A percentile compares a stretch with the other conserved stretches of the same genome.
Evolutionary conservation across 108 stramenopile species (phyloP).

Genomic region (Craspedostauros australis): DNA sequence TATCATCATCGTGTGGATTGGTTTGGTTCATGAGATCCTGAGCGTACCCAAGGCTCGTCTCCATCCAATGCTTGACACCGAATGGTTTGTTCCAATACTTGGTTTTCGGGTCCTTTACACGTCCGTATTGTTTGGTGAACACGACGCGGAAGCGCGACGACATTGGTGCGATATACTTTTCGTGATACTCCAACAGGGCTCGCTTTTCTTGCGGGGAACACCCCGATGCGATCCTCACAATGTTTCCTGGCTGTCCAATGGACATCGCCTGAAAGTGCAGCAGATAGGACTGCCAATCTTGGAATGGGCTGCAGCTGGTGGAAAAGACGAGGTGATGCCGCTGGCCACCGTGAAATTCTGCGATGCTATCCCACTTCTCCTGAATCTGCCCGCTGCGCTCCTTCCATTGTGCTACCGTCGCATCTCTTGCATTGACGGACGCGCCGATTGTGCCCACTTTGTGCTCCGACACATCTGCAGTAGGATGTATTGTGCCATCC

Average conservation of each 20-base stretch:
- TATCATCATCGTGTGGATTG: conserved; percentile 37
- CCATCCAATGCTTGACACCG: conserved; percentile 70
- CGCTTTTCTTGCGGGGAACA: conserved; percentile 40
- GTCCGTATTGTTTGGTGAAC: conserved; percentile 71
- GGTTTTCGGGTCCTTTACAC: conserved; percentile 57
- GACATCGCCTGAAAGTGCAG: conserved; percentile 65
- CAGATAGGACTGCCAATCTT: conserved; percentile 87
- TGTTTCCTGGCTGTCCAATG: conserved; percentile 62
- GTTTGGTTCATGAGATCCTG: neutral
- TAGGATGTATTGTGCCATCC: no score
- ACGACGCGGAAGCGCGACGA: conserved; percentile 45
- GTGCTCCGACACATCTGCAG: no score
- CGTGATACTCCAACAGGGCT: conserved; percentile 17
- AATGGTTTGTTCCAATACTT: conserved; percentile 89
- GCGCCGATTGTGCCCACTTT: no score
- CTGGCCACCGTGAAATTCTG: no score
- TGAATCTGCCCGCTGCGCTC: no score
- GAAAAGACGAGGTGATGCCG: no score
- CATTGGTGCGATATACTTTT: conserved; percentile 31
- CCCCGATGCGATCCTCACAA: conserved; percentile 76
- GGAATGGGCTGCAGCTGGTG: conserved; percentile 65
- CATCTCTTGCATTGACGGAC: no score
- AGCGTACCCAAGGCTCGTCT: conserved; percentile 31
- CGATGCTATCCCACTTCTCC: no score
- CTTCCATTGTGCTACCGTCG: no score